Conservation (phyloP, 345 rosid species). For the Mallotus nudiflorus region DNA sequence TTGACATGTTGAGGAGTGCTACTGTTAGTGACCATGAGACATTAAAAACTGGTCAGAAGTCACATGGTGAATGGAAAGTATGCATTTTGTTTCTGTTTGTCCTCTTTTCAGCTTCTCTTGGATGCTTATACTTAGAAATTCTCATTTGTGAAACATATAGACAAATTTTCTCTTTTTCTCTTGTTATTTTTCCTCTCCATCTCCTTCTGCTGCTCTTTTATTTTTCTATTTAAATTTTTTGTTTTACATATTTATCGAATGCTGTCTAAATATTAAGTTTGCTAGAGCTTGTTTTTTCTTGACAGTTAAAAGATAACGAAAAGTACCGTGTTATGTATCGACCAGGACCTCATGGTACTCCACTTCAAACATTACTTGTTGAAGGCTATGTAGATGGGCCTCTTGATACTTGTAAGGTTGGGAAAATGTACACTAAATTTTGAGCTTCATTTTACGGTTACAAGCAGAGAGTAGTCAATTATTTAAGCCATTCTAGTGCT, state of each 20-base stretch:
- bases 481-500: slow-evolving; percentile 4
- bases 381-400: slow-evolving; percentile 95
- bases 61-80: slow-evolving; percentile 87
- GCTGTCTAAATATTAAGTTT: slow-evolving; percentile 5
- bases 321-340: slow-evolving; percentile 92
- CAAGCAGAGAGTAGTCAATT: not conserved
- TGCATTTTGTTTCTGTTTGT: too few species aligned
- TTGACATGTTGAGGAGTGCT: slow-evolving; percentile 87
- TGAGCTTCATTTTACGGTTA: slow-evolving; percentile 12
- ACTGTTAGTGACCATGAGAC: slow-evolving; percentile 44
- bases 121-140: too few species aligned
- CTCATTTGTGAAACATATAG: too few species aligned
- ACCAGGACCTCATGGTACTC: slow-evolving; percentile 83
- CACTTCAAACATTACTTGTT: slow-evolving; percentile 78
- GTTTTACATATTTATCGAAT: not conserved
- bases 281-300: slow-evolving; percentile 14
- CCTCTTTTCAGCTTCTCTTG: too few species aligned
- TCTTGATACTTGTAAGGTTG: slow-evolving; percentile 73
- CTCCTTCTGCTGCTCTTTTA: not conserved
- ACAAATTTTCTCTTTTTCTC: too few species aligned
- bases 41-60: slow-evolving; percentile 37
- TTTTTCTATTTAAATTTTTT: too few species aligned
- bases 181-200: not conserved
- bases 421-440: not conserved
- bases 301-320: slow-evolving; percentile 73